Conservation (phyloP, 2,329 filamentous ascomycete genomes). For the Curvularia sp. region DNA sequence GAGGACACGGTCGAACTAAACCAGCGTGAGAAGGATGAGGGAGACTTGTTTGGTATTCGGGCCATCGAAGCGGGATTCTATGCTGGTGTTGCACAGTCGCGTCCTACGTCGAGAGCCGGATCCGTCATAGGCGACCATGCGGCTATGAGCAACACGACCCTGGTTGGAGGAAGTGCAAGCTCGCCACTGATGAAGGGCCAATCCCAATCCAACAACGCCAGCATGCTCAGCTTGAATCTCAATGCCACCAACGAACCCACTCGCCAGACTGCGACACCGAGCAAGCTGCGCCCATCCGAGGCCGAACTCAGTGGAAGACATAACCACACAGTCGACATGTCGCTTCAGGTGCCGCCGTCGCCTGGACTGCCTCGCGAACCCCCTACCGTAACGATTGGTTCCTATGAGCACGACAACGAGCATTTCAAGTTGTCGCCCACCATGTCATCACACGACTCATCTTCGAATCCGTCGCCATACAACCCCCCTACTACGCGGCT, state of each 20-base stretch:
- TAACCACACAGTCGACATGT: conserved; percentile 49
- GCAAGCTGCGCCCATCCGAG: conserved; percentile 45
- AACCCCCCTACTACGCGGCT: conserved; percentile 34
- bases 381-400: conserved; percentile 34
- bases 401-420: conserved; percentile 40
- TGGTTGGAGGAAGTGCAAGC: conserved; percentile 42
- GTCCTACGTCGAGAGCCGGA: conserved; percentile 47
- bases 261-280: conserved; percentile 32
- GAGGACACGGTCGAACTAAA: conserved; percentile 48
- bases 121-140: conserved; percentile 36
- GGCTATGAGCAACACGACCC: conserved; percentile 45
- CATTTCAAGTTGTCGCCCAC: conserved; percentile 31
- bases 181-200: conserved; percentile 42
- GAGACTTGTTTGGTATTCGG: conserved; percentile 51
- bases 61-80: conserved; percentile 53
- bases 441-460: conserved; percentile 38
- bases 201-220: conserved; percentile 44
- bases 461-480: conserved; percentile 34
- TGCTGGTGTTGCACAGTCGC: conserved; percentile 50
- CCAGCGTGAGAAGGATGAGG: conserved; percentile 48
- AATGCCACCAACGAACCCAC: conserved; percentile 31
- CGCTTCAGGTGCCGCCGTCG: conserved; percentile 42
- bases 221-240: conserved; percentile 44
- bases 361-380: conserved; percentile 32
- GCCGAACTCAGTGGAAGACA: conserved; percentile 48